These are phyloP conservation scores for Pyracantha coccinea DNA, from an alignment of 331 rosid species.

Conservation along the genomic window DNA sequence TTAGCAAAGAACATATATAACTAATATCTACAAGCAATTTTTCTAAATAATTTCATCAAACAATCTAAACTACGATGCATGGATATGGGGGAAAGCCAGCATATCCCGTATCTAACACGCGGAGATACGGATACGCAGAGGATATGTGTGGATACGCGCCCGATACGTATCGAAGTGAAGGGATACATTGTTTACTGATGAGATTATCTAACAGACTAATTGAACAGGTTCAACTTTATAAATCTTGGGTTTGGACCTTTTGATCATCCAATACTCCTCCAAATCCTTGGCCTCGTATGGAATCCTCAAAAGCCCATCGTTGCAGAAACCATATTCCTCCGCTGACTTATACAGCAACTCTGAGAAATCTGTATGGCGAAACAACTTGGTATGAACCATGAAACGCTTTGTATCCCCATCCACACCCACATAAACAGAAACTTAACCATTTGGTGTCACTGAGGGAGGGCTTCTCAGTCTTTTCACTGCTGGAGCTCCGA, in stretches of 20 bases:
- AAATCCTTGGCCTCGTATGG: slow-evolving; percentile 35
- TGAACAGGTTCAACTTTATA: slow-evolving; percentile 10
- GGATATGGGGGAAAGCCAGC: too few species aligned
- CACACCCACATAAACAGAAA: slow-evolving; percentile 45
- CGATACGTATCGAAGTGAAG: too few species aligned
- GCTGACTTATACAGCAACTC: slow-evolving; percentile 31
- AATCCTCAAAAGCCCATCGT: slow-evolving; percentile 45
- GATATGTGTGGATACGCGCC: too few species aligned
- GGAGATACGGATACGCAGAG: too few species aligned
- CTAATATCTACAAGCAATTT: not conserved
- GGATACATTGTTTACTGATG: too few species aligned
- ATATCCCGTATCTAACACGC: too few species aligned
- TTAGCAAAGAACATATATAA: not conserved
- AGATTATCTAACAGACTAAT: not conserved
- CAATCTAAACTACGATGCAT: too few species aligned
- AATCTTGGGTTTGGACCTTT: slow-evolving; percentile 19
- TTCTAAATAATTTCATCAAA: not conserved
- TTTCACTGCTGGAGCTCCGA: slow-evolving; percentile 10
- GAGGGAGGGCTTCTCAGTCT: slow-evolving; percentile 5
- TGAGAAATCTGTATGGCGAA: slow-evolving; percentile 30
- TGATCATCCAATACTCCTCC: slow-evolving; percentile 36
- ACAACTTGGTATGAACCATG: slow-evolving; percentile 22
- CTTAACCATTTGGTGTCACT: slow-evolving; percentile 26
- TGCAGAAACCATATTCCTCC: slow-evolving; percentile 37
- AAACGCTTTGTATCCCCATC: slow-evolving; percentile 20